phyloP scores from a whole-genome alignment of 129 eudicot genomes.

The Lactuca sativa region DNA sequence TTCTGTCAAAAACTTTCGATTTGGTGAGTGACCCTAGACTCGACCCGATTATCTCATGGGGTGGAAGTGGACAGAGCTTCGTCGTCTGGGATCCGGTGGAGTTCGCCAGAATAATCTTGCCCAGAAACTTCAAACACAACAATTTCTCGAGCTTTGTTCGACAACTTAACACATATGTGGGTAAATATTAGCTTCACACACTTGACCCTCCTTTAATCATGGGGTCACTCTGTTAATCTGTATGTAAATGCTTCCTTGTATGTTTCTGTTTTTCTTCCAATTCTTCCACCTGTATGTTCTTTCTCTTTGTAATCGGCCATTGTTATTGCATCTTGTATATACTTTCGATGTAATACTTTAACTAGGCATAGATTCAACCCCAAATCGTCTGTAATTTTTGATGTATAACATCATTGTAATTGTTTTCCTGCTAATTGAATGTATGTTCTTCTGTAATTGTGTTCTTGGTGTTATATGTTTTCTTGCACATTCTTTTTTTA shows the following conservation, averaged over 20 bases:
- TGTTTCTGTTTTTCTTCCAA: slow-evolving; percentile 7
- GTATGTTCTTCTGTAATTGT: background rate
- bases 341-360: slow-evolving; percentile 1
- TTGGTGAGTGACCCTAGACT: slow-evolving; percentile 62
- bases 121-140: slow-evolving; percentile 86
- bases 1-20: slow-evolving; percentile 77
- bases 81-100: slow-evolving; percentile 81
- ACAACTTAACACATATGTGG: slow-evolving; percentile 96
- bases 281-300: background rate
- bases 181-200: slow-evolving; percentile 37
- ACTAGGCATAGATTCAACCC: background rate
- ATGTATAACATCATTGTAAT: background rate
- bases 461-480: background rate
- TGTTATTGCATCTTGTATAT: slow-evolving; percentile 7
- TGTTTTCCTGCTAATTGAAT: background rate
- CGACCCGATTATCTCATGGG: slow-evolving; percentile 73
- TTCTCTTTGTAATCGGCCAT: slow-evolving; percentile 5
- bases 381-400: background rate
- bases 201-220: background rate
- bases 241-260: background rate
- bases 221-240: slow-evolving; percentile 15
- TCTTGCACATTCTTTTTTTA: slow-evolving; percentile 11
- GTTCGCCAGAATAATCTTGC: slow-evolving; percentile 59
- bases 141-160: slow-evolving; percentile 96
- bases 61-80: slow-evolving; percentile 53